Evolutionary conservation across 495 filamentous ascomycete species (phyloP).

Genomic region (Podospora comata): DNA sequence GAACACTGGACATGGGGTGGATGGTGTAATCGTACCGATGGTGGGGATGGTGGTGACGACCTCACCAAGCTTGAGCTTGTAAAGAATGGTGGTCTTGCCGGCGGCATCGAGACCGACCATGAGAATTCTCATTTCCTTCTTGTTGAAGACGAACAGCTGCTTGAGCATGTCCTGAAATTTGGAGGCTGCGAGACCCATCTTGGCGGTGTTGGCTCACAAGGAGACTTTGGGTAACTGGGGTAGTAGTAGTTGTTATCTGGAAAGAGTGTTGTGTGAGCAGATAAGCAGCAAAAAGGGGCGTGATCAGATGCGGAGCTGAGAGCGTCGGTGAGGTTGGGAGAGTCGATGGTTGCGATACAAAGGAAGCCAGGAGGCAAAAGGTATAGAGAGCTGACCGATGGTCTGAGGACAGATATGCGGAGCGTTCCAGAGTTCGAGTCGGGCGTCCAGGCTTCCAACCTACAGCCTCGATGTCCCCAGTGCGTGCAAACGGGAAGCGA

Average conservation of each 20-base stretch:
- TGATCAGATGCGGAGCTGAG: not conserved
- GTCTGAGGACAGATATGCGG: slow-evolving; percentile 36
- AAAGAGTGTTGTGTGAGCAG: slow-evolving; percentile 18
- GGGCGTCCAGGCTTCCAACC: slow-evolving; percentile 18
- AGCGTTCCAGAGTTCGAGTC: slow-evolving; percentile 11
- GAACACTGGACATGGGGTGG: not conserved
- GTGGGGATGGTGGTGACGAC: slow-evolving; percentile 99
- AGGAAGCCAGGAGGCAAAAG: slow-evolving; percentile 10
- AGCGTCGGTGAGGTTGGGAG: not conserved
- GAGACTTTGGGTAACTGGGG: slow-evolving; percentile 10
- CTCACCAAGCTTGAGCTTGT: slow-evolving; percentile 99
- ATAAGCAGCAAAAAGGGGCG: not conserved
- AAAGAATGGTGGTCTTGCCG: slow-evolving; percentile 99
- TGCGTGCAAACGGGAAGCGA: slow-evolving; percentile 11
- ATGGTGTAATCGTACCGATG: slow-evolving; percentile 73
- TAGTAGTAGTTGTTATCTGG: slow-evolving; percentile 17
- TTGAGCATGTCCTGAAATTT: slow-evolving; percentile 24
- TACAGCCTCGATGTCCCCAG: slow-evolving; percentile 15
- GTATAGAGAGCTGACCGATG: slow-evolving; percentile 20
- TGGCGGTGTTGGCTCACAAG: slow-evolving; percentile 26
- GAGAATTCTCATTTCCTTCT: slow-evolving; percentile 99
- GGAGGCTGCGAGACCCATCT: slow-evolving; percentile 35
- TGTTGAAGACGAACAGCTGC: slow-evolving; percentile 71
- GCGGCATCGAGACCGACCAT: slow-evolving; percentile 99
- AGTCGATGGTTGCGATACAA: slow-evolving; percentile 4